phyloP scores from a whole-genome alignment of 371 early-diverging fungal genomes.

The Dichotomocladium elegans region DNA sequence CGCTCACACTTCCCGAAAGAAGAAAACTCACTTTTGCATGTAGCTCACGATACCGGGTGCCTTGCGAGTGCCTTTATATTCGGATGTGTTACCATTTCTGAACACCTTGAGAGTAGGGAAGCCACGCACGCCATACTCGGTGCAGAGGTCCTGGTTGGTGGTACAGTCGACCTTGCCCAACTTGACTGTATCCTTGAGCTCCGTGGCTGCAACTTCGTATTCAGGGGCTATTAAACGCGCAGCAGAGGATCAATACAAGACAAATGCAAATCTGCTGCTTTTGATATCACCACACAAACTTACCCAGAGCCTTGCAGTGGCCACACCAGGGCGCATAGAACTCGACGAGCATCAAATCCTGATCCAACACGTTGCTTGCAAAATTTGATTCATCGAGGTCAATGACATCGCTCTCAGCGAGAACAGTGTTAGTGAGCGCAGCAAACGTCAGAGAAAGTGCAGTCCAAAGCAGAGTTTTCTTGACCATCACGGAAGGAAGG shows the following conservation, averaged over 20 bases:
- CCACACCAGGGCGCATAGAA: conserved; percentile 97
- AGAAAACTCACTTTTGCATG: conserved; percentile 85
- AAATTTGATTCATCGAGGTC: conserved; percentile 68
- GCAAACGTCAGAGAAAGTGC: conserved; percentile 39
- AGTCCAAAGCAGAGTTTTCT: conserved; percentile 32
- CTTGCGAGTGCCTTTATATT: conserved; percentile 84
- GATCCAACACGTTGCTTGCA: conserved; percentile 50
- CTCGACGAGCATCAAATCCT: conserved; percentile 83
- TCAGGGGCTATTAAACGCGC: conserved; percentile 69
- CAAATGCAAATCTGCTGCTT: not conserved
- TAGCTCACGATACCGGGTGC: conserved; percentile 79
- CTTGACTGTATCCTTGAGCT: conserved; percentile 69
- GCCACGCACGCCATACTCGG: conserved; percentile 76
- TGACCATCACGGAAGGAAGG: conserved; percentile 27
- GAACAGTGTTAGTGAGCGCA: conserved; percentile 33
- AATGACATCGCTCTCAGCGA: conserved; percentile 65
- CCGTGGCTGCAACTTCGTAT: conserved; percentile 85
- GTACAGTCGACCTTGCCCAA: conserved; percentile 97
- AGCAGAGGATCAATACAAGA: not conserved
- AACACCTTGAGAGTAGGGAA: conserved; percentile 95
- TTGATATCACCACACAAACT: not conserved
- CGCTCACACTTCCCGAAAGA: too few relatives aligned
- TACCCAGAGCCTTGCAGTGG: conserved; percentile 86
- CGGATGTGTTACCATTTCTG: conserved; percentile 60
- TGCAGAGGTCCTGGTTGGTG: conserved; percentile 77